Conservation (phyloP, 768 basidiomycete genomes). For the Trametes gibbosa region DNA sequence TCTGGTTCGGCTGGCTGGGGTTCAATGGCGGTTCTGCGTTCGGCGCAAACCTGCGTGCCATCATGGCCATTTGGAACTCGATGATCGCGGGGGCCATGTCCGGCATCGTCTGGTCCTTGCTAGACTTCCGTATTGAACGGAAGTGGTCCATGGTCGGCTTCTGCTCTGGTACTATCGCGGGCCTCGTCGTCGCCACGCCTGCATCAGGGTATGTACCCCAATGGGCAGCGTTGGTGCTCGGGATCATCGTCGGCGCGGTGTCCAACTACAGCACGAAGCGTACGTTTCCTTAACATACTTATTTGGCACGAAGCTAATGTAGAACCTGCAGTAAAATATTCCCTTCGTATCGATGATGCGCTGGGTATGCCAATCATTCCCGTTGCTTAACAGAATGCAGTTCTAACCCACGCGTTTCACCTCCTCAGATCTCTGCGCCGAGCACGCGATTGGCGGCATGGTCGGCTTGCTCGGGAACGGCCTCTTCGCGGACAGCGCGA, state of each 20-base stretch:
- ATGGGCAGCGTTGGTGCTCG: slow-evolving; percentile 76
- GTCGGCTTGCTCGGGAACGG: slow-evolving; percentile 79
- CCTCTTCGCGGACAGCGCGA: slow-evolving; percentile 76
- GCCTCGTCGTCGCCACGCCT: slow-evolving; percentile 78
- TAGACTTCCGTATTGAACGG: slow-evolving; percentile 47
- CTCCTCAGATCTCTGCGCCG: slow-evolving; percentile 70
- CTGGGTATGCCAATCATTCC: slow-evolving; percentile 50
- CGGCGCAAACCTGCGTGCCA: slow-evolving; percentile 82
- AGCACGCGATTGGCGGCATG: slow-evolving; percentile 85
- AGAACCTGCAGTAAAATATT: slow-evolving; percentile 53
- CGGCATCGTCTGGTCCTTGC: slow-evolving; percentile 66
- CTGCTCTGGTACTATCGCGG: slow-evolving; percentile 72
- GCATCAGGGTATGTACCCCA: slow-evolving; percentile 78
- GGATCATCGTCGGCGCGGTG: slow-evolving; percentile 64
- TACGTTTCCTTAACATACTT: slow-evolving; percentile 32
- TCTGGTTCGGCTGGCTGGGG: slow-evolving; percentile 88
- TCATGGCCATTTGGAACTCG: slow-evolving; percentile 85
- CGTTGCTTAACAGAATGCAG: neutral
- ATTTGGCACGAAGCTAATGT: slow-evolving; percentile 13
- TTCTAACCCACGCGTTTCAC: neutral
- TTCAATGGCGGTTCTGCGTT: slow-evolving; percentile 91
- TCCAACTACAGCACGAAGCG: slow-evolving; percentile 87
- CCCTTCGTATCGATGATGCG: slow-evolving; percentile 78
- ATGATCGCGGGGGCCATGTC: slow-evolving; percentile 88
- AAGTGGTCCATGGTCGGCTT: slow-evolving; percentile 91